Evolutionary conservation across 495 filamentous ascomycete genomes (phyloP), one percentile per base, ranked within the genome.

Genomic region (Penicillium soppii): DNA sequence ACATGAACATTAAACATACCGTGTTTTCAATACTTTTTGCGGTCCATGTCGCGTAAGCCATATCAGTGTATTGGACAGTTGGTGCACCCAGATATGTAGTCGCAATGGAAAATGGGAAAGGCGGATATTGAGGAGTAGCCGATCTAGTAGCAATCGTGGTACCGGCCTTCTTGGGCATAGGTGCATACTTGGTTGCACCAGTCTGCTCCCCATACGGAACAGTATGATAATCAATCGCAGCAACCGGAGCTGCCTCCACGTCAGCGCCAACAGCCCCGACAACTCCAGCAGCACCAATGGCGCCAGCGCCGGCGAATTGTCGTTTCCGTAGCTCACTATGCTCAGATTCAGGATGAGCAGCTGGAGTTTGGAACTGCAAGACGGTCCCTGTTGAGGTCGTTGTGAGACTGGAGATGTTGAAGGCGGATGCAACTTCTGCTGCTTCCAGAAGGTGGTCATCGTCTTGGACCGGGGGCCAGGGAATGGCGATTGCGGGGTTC

Each of bases 131-230:
- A 20, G 83, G 80, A 16, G 68, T 79, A 5, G 70, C 63, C 2
- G 69, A 72, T 49, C 80, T 76, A 12, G 75, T 77, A 16, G 80
- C 83, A 46, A 91, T 90, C 38, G 81, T 82, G 15, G 78, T 85
- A 9, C 77, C 78, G 12, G 88, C 86, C 29, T 80, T 73, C 43
- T 77, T 80, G 47, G 86, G 84, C 86, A 89, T 86, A 1, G 87
- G 87, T 21, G 88, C 88, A 68, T 86, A 90, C 63, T 77, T 79
- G 4, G 78, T 88, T 29, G 71, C 52, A 5, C 87, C 88, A 3
- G 75, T 79, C 61, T 91, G 87, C 51, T 76, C 53, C 7, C 73
- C 74, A 58, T 87, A 91, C 1, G 82, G 78, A 19, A 87, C 72
- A 1, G 64, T 76, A 43, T 76, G 82, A 15, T 59, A 49, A 19